A percentile compares a stretch with the other conserved stretches of the same genome.
Conservation (phyloP, 345 rosid genomes). For the Passiflora organensis region DNA sequence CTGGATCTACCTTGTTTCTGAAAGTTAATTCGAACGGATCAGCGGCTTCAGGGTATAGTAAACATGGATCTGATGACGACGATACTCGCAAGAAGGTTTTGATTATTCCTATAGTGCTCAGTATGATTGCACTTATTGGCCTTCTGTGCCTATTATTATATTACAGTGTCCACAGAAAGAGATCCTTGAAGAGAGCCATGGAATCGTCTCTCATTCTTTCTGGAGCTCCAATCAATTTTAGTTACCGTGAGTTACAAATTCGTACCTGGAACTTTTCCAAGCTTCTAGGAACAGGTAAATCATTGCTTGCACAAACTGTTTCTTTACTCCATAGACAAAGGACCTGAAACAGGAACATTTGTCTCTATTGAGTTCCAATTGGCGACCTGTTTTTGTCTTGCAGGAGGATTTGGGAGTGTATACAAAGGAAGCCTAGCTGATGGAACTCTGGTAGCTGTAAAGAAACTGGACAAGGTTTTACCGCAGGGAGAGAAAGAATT, state of each 20-base stretch:
- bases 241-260: constrained; percentile 63
- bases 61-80: constrained; percentile 9
- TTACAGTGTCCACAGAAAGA: constrained; percentile 51
- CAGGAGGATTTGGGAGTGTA: constrained; percentile 35
- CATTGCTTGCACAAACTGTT: not conserved
- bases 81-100: constrained; percentile 35
- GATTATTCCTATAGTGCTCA: constrained; percentile 54
- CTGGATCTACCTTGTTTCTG: constrained; percentile 71
- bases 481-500: constrained; percentile 33
- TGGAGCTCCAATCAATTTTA: constrained; percentile 65
- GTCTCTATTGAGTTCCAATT: not conserved
- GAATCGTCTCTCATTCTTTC: constrained; percentile 49
- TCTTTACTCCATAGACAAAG: constrained; percentile 2
- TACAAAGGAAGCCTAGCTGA: constrained; percentile 24
- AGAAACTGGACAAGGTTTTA: constrained; percentile 29
- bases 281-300: constrained; percentile 74
- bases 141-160: constrained; percentile 64
- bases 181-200: constrained; percentile 43
- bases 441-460: constrained; percentile 28
- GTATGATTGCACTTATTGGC: constrained; percentile 52
- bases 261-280: constrained; percentile 60
- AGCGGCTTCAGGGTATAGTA: constrained; percentile 3
- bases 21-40: constrained; percentile 53
- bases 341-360: constrained; percentile 1
- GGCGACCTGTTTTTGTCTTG: constrained; percentile 10